These are phyloP conservation scores for Mikania micrantha DNA, from an alignment of 129 eudicot genomes.

Conservation along the genomic window DNA sequence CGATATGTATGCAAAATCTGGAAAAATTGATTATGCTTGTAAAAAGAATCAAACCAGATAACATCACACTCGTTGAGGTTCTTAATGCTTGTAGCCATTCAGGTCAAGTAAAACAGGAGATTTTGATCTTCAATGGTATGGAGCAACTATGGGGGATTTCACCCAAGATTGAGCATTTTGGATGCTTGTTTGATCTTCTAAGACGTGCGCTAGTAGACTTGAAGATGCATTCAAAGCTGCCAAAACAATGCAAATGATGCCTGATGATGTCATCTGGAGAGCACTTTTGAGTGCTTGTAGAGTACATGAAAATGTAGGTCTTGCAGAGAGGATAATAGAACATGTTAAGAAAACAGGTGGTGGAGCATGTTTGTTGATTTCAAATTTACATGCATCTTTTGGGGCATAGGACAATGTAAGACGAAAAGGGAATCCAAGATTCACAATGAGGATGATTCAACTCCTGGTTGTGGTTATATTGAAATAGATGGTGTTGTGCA, in stretches of 20 bases:
- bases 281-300: too few relatives aligned
- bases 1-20: slow-evolving; percentile 51
- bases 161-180: slow-evolving; percentile 43
- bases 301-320: too few relatives aligned
- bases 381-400: slow-evolving; percentile 34
- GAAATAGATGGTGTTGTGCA: too few relatives aligned
- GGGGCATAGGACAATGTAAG: slow-evolving; percentile 32
- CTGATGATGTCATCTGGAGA: too few relatives aligned
- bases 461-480: slow-evolving; percentile 37
- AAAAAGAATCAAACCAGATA: too few relatives aligned
- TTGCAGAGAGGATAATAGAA: too few relatives aligned
- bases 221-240: too few relatives aligned
- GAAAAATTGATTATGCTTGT: too few relatives aligned
- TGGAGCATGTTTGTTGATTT: slow-evolving; percentile 30
- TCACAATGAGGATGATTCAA: slow-evolving; percentile 15
- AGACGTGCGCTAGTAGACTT: slow-evolving; percentile 33
- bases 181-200: slow-evolving; percentile 45
- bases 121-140: slow-evolving; percentile 28
- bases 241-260: too few relatives aligned
- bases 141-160: slow-evolving; percentile 26
- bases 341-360: too few relatives aligned
- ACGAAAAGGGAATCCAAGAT: slow-evolving; percentile 21
- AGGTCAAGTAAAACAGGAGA: slow-evolving; percentile 29
- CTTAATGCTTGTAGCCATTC: slow-evolving; percentile 52
- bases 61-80: slow-evolving; percentile 39